Conservation (phyloP, 1,284 basidiomycete genomes). For the Cutaneotrichosporon cyanovorans region DNA sequence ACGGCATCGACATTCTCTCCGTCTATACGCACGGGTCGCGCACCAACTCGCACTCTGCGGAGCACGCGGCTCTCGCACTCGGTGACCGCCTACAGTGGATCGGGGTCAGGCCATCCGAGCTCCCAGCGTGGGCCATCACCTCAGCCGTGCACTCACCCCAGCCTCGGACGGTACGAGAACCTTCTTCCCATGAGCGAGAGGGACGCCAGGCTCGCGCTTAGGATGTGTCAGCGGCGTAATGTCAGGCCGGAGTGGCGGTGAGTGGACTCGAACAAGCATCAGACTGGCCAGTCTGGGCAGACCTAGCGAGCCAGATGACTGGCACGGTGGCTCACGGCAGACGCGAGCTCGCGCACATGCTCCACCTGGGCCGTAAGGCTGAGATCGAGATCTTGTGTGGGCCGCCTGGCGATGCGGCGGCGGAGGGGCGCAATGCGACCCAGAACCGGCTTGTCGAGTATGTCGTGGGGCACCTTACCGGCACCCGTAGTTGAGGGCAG, state of each 20-base stretch:
- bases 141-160: slow-evolving; percentile 30
- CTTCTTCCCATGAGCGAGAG: slow-evolving; percentile 62
- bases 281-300: no score
- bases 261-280: background rate
- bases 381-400: slow-evolving; percentile 68
- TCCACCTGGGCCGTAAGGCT: slow-evolving; percentile 71
- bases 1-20: slow-evolving; percentile 79
- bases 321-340: slow-evolving; percentile 42
- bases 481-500: no score
- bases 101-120: slow-evolving; percentile 65
- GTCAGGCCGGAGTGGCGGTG: slow-evolving; percentile 12
- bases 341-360: slow-evolving; percentile 67
- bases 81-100: slow-evolving; percentile 66
- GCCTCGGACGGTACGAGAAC: slow-evolving; percentile 53
- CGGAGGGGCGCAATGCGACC: background rate
- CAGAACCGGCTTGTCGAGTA: slow-evolving; percentile 16
- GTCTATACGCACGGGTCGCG: slow-evolving; percentile 56
- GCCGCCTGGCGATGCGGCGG: background rate
- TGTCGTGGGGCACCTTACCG: slow-evolving; percentile 2
- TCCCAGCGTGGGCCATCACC: slow-evolving; percentile 31
- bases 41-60: slow-evolving; percentile 24
- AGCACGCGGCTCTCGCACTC: slow-evolving; percentile 53
- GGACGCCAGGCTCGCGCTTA: slow-evolving; percentile 56
- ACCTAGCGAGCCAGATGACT: no score
- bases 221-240: slow-evolving; percentile 1